Evolutionary conservation across 1,284 basidiomycete genomes (phyloP).

Genomic region (Ceratobasidium sp.): DNA sequence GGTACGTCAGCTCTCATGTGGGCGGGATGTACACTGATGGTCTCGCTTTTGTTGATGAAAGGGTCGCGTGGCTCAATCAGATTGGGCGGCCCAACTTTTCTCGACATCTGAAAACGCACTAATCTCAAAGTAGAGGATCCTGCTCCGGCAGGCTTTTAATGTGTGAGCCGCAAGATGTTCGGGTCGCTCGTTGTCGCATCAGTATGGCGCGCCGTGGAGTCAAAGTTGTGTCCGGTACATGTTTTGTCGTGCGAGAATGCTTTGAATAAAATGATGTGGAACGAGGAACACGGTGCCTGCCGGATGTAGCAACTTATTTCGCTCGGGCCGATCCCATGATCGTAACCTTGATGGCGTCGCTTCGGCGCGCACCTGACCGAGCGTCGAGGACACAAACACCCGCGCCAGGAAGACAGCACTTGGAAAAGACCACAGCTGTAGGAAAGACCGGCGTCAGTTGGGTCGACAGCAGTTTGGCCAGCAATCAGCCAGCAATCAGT

Average conservation of each 20-base stretch:
- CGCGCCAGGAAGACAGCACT: neutral
- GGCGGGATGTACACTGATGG: slow-evolving; percentile 12
- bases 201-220: slow-evolving; percentile 18
- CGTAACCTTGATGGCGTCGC: slow-evolving; percentile 22
- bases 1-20: slow-evolving; percentile 53
- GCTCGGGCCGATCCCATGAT: slow-evolving; percentile 7
- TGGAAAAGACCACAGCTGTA: slow-evolving; percentile 11
- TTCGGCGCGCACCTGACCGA: slow-evolving; percentile 32
- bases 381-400: slow-evolving; percentile 1
- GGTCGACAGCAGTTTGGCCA: slow-evolving; percentile 1
- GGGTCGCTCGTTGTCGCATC: neutral
- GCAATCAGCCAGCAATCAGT: slow-evolving; percentile 23
- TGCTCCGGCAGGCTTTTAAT: neutral
- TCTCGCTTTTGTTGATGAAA: slow-evolving; percentile 12
- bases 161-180: slow-evolving; percentile 29
- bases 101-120: slow-evolving; percentile 10
- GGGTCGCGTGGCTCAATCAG: slow-evolving; percentile 32
- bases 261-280: slow-evolving; percentile 6
- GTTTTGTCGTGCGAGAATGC: neutral
- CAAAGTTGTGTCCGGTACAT: neutral
- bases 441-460: slow-evolving; percentile 3
- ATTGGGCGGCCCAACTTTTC: slow-evolving; percentile 30
- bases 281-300: slow-evolving; percentile 33
- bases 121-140: slow-evolving; percentile 24
- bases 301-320: slow-evolving; percentile 11